Conservation (phyloP, 345 rosid species). For the Eucalyptus erythrocorys region DNA sequence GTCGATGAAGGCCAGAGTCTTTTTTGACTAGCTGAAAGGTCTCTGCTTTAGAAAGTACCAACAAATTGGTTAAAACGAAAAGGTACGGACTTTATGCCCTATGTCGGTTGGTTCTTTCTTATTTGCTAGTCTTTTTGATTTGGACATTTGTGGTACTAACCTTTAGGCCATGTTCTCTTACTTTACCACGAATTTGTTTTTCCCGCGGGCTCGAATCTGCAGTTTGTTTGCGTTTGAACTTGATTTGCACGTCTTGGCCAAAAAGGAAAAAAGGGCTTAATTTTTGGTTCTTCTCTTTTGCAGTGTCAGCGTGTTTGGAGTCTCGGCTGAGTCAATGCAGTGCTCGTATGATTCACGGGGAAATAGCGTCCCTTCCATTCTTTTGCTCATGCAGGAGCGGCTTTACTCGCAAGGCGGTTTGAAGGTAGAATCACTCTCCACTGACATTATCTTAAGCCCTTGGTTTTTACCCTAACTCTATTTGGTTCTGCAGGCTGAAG, state of each 20-base stretch:
- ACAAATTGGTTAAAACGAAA: neutral
- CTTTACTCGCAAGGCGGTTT: conserved; percentile 72
- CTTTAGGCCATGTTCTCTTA: neutral
- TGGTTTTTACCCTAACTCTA: neutral
- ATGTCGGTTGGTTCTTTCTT: neutral
- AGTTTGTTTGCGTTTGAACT: neutral
- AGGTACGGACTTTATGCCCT: neutral
- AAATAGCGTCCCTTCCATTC: conserved; percentile 90
- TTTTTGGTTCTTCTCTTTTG: neutral
- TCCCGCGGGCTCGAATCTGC: neutral
- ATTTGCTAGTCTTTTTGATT: neutral
- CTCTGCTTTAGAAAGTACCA: neutral
- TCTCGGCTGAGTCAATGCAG: conserved; percentile 97
- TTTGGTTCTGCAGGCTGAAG: conserved; percentile 55
- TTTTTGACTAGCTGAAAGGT: neutral
- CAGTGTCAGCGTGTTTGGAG: conserved; percentile 95
- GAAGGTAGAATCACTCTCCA: conserved; percentile 31
- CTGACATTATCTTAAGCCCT: neutral
- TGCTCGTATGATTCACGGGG: conserved; percentile 70
- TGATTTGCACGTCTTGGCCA: neutral
- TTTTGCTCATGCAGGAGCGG: conserved; percentile 83
- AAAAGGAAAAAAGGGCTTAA: neutral
- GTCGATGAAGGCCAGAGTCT: neutral
- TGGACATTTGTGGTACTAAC: neutral
- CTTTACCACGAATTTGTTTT: neutral